A percentile compares a stretch with the other conserved stretches of the same genome.
Evolutionary conservation across 2,329 filamentous ascomycete genomes (phyloP).

Genomic region (Rhynchosporium graminicola): DNA sequence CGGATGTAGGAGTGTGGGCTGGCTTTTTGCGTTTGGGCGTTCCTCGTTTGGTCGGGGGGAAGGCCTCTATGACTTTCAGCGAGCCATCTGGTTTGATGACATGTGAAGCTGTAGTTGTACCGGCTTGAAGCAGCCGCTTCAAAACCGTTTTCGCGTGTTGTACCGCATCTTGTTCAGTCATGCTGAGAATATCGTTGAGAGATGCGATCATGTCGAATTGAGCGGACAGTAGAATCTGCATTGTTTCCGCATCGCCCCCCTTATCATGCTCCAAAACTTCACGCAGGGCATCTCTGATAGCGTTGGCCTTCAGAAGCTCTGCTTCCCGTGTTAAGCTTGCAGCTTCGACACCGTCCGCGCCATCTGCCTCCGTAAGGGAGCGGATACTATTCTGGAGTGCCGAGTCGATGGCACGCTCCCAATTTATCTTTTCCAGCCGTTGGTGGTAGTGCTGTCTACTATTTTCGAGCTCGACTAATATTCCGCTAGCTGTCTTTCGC

Average conservation of each 20-base stretch:
- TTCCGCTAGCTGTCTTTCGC: conserved; percentile 85
- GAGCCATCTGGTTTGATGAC: conserved; percentile 87
- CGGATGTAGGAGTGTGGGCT: conserved; percentile 37
- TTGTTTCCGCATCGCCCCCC: conserved; percentile 70
- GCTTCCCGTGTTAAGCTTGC: conserved; percentile 76
- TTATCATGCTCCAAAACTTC: conserved; percentile 84
- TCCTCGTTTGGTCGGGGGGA: conserved; percentile 69
- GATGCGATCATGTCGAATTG: conserved; percentile 91
- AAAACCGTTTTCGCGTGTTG: conserved; percentile 77
- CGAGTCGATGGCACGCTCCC: conserved; percentile 85
- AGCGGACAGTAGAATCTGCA: conserved; percentile 82
- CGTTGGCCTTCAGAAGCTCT: conserved; percentile 80
- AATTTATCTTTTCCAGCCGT: conserved; percentile 74
- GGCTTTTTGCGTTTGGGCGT: conserved; percentile 75
- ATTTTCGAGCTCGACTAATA: conserved; percentile 83
- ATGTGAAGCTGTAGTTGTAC: conserved; percentile 73
- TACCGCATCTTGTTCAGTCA: conserved; percentile 83
- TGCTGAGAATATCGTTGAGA: conserved; percentile 75
- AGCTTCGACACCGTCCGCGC: conserved; percentile 65
- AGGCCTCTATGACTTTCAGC: conserved; percentile 59
- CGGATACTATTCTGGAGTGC: conserved; percentile 82
- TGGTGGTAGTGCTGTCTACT: conserved; percentile 91
- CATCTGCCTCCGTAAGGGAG: conserved; percentile 74
- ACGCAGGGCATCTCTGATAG: conserved; percentile 75
- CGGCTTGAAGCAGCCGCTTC: conserved; percentile 73